Conservation (phyloP, 352 stramenopile species). For the Hyaloperonospora arabidopsidis region DNA sequence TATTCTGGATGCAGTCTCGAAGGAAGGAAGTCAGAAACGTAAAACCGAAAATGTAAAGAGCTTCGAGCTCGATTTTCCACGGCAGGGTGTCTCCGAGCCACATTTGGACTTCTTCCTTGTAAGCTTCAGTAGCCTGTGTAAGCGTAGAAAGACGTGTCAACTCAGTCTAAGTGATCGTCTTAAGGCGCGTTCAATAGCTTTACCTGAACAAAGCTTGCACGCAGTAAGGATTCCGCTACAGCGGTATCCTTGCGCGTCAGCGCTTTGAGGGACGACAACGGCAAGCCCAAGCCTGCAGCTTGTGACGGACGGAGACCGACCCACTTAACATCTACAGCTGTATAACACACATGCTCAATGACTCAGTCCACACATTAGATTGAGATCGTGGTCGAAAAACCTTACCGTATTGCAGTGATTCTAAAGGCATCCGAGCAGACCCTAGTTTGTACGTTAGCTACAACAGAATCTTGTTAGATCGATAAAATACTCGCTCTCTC, state of each 20-base stretch:
- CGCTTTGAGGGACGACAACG: constrained; percentile 43
- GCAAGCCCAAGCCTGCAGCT: constrained; percentile 39
- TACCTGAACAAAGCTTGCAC: constrained; percentile 61
- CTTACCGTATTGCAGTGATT: constrained; percentile 54
- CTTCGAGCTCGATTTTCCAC: constrained; percentile 79
- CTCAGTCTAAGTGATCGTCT: too few relatives aligned
- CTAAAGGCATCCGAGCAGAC: constrained; percentile 75
- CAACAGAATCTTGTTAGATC: constrained; percentile 1
- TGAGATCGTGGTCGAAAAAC: not conserved
- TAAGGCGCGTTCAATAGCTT: constrained; percentile 4
- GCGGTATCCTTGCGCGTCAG: constrained; percentile 50
- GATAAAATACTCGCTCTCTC: not conserved
- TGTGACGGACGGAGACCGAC: constrained; percentile 87
- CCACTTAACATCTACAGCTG: constrained; percentile 85
- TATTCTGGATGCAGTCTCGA: constrained; percentile 34
- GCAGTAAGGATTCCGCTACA: constrained; percentile 35
- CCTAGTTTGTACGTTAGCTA: constrained; percentile 88
- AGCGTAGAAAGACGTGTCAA: constrained; percentile 6
- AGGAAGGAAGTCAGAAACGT: constrained; percentile 61
- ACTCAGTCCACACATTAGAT: not conserved
- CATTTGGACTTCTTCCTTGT: constrained; percentile 43
- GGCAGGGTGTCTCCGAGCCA: constrained; percentile 41
- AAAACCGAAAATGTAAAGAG: constrained; percentile 69
- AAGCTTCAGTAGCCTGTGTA: constrained; percentile 40
- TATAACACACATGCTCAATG: not conserved